A percentile compares a stretch with the other conserved stretches of the same genome.
Evolutionary conservation across 305 asterid species (phyloP).

Genomic region (Fraxinus ornus): DNA sequence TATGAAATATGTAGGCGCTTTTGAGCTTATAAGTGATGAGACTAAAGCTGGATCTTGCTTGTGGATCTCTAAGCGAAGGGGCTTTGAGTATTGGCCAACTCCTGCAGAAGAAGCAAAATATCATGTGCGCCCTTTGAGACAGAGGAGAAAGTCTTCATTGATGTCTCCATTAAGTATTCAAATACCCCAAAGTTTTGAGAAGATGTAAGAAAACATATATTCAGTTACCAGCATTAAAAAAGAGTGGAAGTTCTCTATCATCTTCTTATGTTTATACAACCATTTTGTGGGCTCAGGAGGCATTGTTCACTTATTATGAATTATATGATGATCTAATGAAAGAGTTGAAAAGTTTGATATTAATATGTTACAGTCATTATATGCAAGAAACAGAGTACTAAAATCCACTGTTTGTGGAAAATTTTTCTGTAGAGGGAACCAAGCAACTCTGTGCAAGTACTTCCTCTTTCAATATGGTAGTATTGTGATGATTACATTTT

Average conservation of each 20-base stretch:
- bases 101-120: slow-evolving; percentile 83
- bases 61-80: slow-evolving; percentile 87
- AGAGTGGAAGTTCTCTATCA: slow-evolving; percentile 1
- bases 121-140: slow-evolving; percentile 34
- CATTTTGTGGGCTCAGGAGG: not conserved
- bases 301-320: not conserved
- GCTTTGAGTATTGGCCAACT: slow-evolving; percentile 93
- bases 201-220: slow-evolving; percentile 54
- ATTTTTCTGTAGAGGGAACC: not conserved
- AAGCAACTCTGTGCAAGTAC: not conserved
- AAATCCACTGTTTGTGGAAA: not conserved
- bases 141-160: slow-evolving; percentile 47
- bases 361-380: not conserved
- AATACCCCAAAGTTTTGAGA: slow-evolving; percentile 72
- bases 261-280: not conserved
- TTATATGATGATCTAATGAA: not conserved
- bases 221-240: not conserved
- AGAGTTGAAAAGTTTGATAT: not conserved
- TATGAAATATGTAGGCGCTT: slow-evolving; percentile 58
- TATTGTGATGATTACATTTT: not conserved
- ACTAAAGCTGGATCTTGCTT: slow-evolving; percentile 90
- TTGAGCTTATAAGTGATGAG: slow-evolving; percentile 81
- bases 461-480: not conserved
- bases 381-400: not conserved
- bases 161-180: slow-evolving; percentile 51